These are phyloP conservation scores for Lepidium campestre DNA, from an alignment of 441 rosid species.

Conservation along the genomic window DNA sequence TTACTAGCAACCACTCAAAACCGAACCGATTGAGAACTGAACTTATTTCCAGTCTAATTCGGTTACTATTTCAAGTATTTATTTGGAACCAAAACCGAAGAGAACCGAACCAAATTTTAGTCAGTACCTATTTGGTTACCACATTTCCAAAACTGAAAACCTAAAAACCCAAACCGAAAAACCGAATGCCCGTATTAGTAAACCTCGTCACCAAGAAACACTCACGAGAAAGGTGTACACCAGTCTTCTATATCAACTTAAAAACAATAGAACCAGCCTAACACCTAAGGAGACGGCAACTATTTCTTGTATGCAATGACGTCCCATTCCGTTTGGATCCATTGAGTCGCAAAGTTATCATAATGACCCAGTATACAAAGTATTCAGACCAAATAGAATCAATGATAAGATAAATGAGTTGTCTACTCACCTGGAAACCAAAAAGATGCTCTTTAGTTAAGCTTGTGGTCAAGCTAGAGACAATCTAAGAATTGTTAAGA, in stretches of 20 bases:
- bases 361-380: not conserved
- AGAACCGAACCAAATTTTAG: too few relatives aligned
- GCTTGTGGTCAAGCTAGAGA: slow-evolving; percentile 58
- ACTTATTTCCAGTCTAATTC: too few relatives aligned
- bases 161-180: too few relatives aligned
- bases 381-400: not conserved
- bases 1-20: too few relatives aligned
- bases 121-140: too few relatives aligned
- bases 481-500: slow-evolving; percentile 70
- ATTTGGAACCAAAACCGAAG: too few relatives aligned
- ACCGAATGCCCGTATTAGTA: too few relatives aligned
- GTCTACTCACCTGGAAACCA: slow-evolving; percentile 55
- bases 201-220: slow-evolving; percentile 5
- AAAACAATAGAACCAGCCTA: not conserved
- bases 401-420: not conserved
- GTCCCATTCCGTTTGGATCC: not conserved
- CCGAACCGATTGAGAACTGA: too few relatives aligned
- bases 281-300: not conserved
- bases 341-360: not conserved
- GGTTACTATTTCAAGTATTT: too few relatives aligned
- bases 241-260: not conserved
- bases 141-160: too few relatives aligned
- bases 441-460: slow-evolving; percentile 68
- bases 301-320: not conserved
- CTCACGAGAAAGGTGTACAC: not conserved